Evolutionary conservation across 2,329 filamentous ascomycete genomes (phyloP), one percentile per base, ranked within the genome.

Genomic region (Fusarium multiceps): DNA sequence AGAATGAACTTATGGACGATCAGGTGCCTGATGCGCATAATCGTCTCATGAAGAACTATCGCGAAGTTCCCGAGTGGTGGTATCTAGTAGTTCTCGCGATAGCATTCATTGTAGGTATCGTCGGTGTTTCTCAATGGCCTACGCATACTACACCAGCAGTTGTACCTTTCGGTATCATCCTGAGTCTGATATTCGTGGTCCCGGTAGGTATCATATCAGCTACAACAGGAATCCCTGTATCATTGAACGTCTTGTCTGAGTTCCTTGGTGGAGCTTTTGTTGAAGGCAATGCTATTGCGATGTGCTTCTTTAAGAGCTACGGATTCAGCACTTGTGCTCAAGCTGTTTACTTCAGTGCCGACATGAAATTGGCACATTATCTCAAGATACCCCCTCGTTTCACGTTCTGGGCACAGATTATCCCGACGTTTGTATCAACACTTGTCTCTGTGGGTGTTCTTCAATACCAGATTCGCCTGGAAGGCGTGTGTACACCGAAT

Each of bases 21-120:
- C 69, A 75, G 21, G 63, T 73, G 7, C 28, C 71, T 2, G 82
- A 83, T 63, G 75, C 84, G 4, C 84, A 86, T 72, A 82, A 81
- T 59, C 79, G 82, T 4, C 78, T 86, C 21, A 86, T 87, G 83
- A 73, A 75, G 13, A 70, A 70, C 1, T 86, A 87, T 66, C 78
- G 77, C 6, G 83, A 85, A 69, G 81, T 83, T 1, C 82, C 83
- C 0, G 82, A 85, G 48, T 84, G 82, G 82, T 85, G 82, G 82
- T 86, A 84, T 64, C 53, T 80, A 16, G 59, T 77, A 10, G 69
- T 74, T 8, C 75, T 80, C 18, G 57, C 75, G 27, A 51, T 76
- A 9, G 76, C 80, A 7, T 66, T 81, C 27, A 70, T 74, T 14
- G 55, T 80, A n/a, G 81, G 80, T 45, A 76, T 81, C 41, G 72